phyloP scores from a whole-genome alignment of 1,284 basidiomycete genomes.

The Lentinula novae-zelandiae region DNA sequence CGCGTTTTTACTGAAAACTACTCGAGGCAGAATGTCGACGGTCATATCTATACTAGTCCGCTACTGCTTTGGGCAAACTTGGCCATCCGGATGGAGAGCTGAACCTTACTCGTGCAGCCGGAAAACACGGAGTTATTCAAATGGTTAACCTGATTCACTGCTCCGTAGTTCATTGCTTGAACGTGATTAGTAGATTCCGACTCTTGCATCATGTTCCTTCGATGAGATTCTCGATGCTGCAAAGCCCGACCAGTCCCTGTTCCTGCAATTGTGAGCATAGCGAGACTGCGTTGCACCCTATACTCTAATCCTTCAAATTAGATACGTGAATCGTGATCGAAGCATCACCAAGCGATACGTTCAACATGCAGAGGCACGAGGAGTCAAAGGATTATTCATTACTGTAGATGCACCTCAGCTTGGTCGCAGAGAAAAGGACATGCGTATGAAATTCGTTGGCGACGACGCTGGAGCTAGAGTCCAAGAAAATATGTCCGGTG shows the following conservation, averaged over 20 bases:
- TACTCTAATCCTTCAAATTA: constrained; percentile 19
- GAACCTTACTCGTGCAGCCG: constrained; percentile 82
- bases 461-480: constrained; percentile 9
- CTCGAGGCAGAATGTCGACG: neutral
- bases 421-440: constrained; percentile 12
- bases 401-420: constrained; percentile 13
- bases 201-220: constrained; percentile 85
- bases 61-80: constrained; percentile 83
- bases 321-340: constrained; percentile 85
- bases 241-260: constrained; percentile 69
- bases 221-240: constrained; percentile 88
- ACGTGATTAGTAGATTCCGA: constrained; percentile 63
- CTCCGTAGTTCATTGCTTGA: neutral
- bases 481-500: constrained; percentile 9
- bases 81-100: constrained; percentile 93
- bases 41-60: constrained; percentile 42
- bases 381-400: constrained; percentile 52
- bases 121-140: constrained; percentile 77
- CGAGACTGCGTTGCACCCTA: neutral
- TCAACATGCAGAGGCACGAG: constrained; percentile 78
- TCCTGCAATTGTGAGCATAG: constrained; percentile 65
- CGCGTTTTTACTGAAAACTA: constrained; percentile 26
- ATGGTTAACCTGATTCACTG: constrained; percentile 55
- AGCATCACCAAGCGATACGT: constrained; percentile 79
- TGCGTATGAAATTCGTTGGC: constrained; percentile 12